Base-by-base conservation (phyloP, 371 early-diverging fungal species). In the Mortierella sp. region DNA sequence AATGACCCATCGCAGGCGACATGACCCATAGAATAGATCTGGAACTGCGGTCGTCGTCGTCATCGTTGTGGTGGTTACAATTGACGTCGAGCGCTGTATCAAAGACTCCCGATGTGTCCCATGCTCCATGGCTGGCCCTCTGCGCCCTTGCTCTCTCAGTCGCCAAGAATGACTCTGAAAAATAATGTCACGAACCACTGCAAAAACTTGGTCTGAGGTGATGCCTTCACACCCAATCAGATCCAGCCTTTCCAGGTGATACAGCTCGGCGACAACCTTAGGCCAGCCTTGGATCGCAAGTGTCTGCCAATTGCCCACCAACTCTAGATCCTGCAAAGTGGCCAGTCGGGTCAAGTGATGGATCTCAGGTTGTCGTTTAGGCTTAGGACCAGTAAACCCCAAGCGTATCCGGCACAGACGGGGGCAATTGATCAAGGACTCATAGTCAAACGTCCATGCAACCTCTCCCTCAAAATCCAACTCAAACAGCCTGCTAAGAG, bases 381-480 rank as follows among this genome's bases (percentile, higher is more conserved):
- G 87, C 74, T 80, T 82, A 0, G 87, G 87, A 0, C 80, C 87
- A 13, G 87, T 80, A 42, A 79, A 86, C 7, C 80, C 87, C 24
- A 86, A 68, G 31, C 83, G 82, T 28, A 86, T 47, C 5, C 78
- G 78, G 19, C 54, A 57, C 0, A 86, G 78, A 1, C 82, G 80
- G 6, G 87, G 80, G 48, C 87, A 82, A 21, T 48, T 70, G 21
- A 78, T n/a, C 57, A 86, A 34, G 0, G 83, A 82, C 6, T 57
- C 38, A 76, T 79, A 86, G n/a, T 82, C 80, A 80, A 86, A 86
- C 44, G 79, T 86, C 87, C 87, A 86, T 38, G 82, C 78, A 7
- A 86, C 76, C 63, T 82, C 87, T 2, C 87, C 87, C 31, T 86
- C 83, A 55, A 86, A 55, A 47, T 86, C 78, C 26, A 86, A 74